phyloP scores from a whole-genome alignment of 768 basidiomycete genomes.

The Amyloporia xantha region DNA sequence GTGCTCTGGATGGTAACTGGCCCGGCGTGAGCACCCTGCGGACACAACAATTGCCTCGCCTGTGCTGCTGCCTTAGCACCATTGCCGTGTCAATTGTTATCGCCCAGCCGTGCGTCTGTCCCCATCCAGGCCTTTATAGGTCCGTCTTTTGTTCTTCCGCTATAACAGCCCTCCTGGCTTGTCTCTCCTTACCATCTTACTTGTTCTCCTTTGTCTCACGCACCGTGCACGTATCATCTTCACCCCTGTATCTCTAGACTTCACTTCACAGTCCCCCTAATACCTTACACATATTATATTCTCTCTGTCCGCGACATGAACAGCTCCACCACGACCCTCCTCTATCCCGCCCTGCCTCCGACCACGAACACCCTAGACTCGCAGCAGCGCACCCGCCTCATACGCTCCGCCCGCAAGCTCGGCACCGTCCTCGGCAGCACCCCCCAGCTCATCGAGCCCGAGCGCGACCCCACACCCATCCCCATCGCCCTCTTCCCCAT shows the following conservation, averaged over 20 bases:
- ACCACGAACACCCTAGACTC: slow-evolving; percentile 51
- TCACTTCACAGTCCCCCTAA: not conserved
- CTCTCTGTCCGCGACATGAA: not conserved
- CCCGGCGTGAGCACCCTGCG: too few relatives aligned
- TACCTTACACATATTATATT: not conserved
- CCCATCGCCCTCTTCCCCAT: slow-evolving; percentile 2
- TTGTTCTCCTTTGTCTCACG: not conserved
- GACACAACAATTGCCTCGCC: slow-evolving; percentile 1
- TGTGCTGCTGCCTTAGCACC: not conserved
- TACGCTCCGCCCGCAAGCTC: slow-evolving; percentile 55
- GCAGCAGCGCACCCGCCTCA: slow-evolving; percentile 43
- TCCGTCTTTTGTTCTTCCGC: not conserved
- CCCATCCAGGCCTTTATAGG: not conserved
- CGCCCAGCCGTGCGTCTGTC: too few relatives aligned
- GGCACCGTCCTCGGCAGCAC: slow-evolving; percentile 49
- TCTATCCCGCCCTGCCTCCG: slow-evolving; percentile 33
- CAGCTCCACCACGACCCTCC: not conserved
- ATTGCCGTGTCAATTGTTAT: too few relatives aligned
- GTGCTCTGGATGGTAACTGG: not conserved
- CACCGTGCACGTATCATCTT: too few relatives aligned
- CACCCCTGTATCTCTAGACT: too few relatives aligned
- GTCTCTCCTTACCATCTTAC: not conserved
- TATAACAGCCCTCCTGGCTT: not conserved
- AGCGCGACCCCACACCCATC: not conserved
- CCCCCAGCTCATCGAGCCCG: slow-evolving; percentile 46